Evolutionary conservation across 352 stramenopile species (phyloP).

Genomic region (Globisporangium paddicum): DNA sequence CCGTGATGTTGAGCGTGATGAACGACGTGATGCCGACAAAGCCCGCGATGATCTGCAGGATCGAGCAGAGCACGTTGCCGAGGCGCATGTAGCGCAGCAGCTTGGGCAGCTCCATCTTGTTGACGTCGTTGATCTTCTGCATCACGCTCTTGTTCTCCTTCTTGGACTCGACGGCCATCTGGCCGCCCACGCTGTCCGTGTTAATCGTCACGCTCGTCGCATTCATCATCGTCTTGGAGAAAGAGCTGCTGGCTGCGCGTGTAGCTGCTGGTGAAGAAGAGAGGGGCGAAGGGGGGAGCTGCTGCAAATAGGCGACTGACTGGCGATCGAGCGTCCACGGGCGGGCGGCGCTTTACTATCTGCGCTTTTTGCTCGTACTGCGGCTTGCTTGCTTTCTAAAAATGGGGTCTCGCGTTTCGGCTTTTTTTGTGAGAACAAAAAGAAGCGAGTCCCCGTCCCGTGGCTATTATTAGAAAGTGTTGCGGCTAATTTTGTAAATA

Average conservation of each 20-base stretch:
- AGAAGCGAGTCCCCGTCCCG: too few relatives aligned
- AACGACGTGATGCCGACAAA: conserved; percentile 81
- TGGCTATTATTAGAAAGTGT: too few relatives aligned
- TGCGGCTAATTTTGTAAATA: too few relatives aligned
- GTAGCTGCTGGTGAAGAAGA: neutral
- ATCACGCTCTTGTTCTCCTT: conserved; percentile 69
- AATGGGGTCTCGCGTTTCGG: too few relatives aligned
- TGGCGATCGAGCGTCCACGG: neutral
- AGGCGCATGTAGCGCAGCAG: conserved; percentile 84
- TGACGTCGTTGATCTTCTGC: conserved; percentile 83
- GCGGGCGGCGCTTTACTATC: neutral
- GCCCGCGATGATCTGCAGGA: conserved; percentile 79
- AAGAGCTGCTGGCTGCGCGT: neutral
- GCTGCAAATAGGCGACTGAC: conserved; percentile 6
- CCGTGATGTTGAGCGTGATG: conserved; percentile 89
- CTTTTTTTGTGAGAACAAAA: too few relatives aligned
- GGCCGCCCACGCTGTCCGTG: conserved; percentile 65
- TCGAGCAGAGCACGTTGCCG: conserved; percentile 77
- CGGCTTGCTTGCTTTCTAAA: too few relatives aligned
- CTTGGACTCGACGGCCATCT: conserved; percentile 51
- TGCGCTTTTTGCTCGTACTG: too few relatives aligned
- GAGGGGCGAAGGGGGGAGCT: neutral
- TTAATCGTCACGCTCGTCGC: conserved; percentile 71
- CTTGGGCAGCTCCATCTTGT: conserved; percentile 89
- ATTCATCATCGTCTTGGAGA: conserved; percentile 58